Evolutionary conservation across 805 yeast genomes (phyloP).

Genomic region (Metschnikowia anglica): DNA sequence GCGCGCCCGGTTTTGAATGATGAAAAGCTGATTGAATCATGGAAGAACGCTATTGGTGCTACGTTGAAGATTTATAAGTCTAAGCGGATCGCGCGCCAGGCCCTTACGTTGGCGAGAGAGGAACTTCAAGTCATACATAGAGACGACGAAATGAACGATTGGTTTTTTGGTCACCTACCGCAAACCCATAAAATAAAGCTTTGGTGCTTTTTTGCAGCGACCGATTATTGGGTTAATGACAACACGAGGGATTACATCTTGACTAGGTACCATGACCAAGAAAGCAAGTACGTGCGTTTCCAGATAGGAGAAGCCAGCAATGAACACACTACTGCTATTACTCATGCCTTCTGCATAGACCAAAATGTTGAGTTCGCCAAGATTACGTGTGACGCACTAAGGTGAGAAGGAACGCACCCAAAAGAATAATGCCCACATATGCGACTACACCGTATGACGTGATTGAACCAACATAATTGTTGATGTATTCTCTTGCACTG

Average conservation of each 20-base stretch:
- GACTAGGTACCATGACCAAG: conserved; percentile 31
- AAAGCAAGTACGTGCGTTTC: conserved; percentile 31
- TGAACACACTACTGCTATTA: conserved; percentile 31
- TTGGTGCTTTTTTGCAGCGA: conserved; percentile 59
- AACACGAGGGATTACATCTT: conserved; percentile 48
- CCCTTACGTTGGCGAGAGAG: conserved; percentile 54
- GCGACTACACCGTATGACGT: no score
- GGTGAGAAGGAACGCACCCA: conserved; percentile 5
- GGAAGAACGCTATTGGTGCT: conserved; percentile 42
- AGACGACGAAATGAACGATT: conserved; percentile 52
- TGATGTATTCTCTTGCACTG: neutral
- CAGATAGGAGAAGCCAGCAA: conserved; percentile 32
- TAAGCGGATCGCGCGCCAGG: conserved; percentile 50
- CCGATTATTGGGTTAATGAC: conserved; percentile 66
- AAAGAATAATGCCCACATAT: no score
- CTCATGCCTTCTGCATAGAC: conserved; percentile 62
- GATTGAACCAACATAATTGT: no score
- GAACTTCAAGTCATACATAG: conserved; percentile 55
- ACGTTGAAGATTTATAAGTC: conserved; percentile 44
- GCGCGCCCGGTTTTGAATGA: conserved; percentile 26
- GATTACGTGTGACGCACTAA: conserved; percentile 31
- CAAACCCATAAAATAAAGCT: conserved; percentile 28
- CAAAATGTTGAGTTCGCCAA: conserved; percentile 53
- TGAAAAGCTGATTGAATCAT: conserved; percentile 22
- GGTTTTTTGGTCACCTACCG: conserved; percentile 36